Conservation (phyloP, 306 rosid genomes). For the Malus asiatica region DNA sequence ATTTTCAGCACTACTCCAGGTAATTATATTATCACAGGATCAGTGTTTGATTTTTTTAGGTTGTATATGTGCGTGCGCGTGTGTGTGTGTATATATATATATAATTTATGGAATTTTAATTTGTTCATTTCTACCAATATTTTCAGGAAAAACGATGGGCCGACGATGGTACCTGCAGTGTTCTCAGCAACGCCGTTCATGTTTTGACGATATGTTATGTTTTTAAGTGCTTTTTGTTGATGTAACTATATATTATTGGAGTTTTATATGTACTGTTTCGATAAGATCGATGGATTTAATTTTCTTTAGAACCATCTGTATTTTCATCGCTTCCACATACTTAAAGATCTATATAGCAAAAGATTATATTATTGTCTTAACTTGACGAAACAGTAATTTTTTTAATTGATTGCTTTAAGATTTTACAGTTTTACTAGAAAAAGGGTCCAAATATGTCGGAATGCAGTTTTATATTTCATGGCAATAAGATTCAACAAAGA, state of each 20-base stretch:
- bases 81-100: too few relatives aligned
- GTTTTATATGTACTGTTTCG: not conserved
- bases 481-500: not conserved
- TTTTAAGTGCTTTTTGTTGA: not conserved
- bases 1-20: not conserved
- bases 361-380: not conserved
- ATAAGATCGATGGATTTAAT: not conserved
- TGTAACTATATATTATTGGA: not conserved
- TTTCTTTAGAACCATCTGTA: not conserved
- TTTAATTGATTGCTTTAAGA: too few relatives aligned
- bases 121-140: not conserved
- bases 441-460: too few relatives aligned
- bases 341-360: not conserved
- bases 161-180: not conserved
- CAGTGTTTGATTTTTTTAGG: not conserved
- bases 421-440: not conserved
- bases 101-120: not conserved
- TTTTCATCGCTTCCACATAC: not conserved
- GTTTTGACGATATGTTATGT: constrained; percentile 9
- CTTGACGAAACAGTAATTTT: too few relatives aligned
- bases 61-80: too few relatives aligned
- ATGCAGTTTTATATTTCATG: not conserved
- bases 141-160: not conserved
- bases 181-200: constrained; percentile 14
- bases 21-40: not conserved